Base-by-base conservation (phyloP, 1,284 basidiomycete genomes). In the Amylostereum areolatum region DNA sequence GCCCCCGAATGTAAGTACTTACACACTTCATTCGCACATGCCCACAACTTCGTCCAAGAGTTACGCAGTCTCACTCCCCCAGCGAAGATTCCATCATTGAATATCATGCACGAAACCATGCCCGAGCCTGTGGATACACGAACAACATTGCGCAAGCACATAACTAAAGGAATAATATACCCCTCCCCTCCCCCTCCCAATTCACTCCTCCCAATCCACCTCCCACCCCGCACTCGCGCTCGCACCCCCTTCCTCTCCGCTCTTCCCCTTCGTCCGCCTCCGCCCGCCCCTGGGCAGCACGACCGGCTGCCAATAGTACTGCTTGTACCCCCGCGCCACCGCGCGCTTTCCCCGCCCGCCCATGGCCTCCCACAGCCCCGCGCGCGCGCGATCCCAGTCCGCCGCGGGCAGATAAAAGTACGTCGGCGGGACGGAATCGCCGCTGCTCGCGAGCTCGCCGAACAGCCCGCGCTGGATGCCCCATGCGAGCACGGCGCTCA, bases 291-390 rank as follows among this genome's bases (percentile, higher is more conserved):
- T 50, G 25, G 51, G 37, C n/a, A 56, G 40, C 28, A 55, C 48
- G n/a, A 57, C 56, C 10, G 86, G 86, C 36, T 73, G 74, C 69
- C 81, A 89, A 65, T 89, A 89, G 66, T 89, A 89, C 62, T 87
- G 83, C 63, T 89, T 89, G 54, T 83, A 84, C 66, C 85, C 83
- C 73, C 81, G 87, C 62, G 85, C 87, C 65, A 80, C 84, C 45
- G 66, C 80, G 50, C 87, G 67, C 66, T 88, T 88, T 49, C 73
- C 83, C 12, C 84, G 77, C 2, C 84, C 83, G 82, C 87, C 85
- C 71, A 88, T 79, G 52, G 78, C 81, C 53, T 69, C 64, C 47
- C 88, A 74, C 47, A 89, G 64, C 52, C 67, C 65, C 39, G 85
- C 85, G 11, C 86, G 74, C 52, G 88, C 86, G 51, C 70, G 68